Conservation (phyloP, 1,284 basidiomycete species). For the Porogramme epimiltina region DNA sequence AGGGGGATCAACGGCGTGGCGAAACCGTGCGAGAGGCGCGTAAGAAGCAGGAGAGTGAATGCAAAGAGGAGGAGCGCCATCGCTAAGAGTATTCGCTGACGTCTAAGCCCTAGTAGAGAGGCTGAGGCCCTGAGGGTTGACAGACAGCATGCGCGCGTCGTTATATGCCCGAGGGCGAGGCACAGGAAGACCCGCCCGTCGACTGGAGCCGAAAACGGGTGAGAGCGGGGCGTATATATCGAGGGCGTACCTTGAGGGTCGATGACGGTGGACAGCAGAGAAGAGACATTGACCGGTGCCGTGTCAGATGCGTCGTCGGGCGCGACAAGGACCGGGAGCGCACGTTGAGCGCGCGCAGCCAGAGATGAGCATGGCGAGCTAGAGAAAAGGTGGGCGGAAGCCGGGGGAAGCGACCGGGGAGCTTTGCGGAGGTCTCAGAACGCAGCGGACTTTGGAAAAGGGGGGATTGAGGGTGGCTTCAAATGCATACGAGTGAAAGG, state of each 20-base stretch:
- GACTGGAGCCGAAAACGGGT: not conserved
- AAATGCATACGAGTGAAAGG: not conserved
- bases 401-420: no score
- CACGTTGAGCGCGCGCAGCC: no score
- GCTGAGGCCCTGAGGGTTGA: not conserved
- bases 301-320: not conserved
- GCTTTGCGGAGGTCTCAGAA: not conserved
- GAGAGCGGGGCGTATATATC: not conserved
- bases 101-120: not conserved
- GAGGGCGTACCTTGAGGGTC: not conserved
- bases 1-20: conserved; percentile 10
- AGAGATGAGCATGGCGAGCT: no score
- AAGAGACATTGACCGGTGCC: not conserved
- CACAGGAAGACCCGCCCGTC: not conserved
- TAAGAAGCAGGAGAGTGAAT: conserved; percentile 8
- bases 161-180: not conserved
- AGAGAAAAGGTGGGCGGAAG: no score
- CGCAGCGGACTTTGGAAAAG: not conserved
- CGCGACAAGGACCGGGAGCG: not conserved
- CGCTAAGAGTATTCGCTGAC: not conserved
- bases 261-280: not conserved
- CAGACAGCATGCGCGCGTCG: not conserved
- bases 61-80: not conserved
- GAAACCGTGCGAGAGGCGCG: conserved; percentile 6
- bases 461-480: no score